These are phyloP conservation scores for Tetrahymena malaccensis DNA, from an alignment of 73 alveolate species.

Conservation along the genomic window DNA sequence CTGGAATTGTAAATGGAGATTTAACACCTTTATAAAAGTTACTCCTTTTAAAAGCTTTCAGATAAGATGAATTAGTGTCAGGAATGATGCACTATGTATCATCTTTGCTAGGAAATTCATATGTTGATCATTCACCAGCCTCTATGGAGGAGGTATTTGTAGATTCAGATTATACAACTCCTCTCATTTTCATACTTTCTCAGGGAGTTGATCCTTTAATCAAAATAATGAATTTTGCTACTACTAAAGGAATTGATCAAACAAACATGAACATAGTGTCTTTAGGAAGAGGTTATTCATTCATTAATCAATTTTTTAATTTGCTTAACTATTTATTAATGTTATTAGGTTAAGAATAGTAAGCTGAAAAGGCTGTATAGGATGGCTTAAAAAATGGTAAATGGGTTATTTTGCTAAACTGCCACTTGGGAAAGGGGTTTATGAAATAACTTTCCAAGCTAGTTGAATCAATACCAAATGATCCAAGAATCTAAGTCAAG, in stretches of 20 bases:
- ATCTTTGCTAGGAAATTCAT: slow-evolving; percentile 58
- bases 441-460: slow-evolving; percentile 96
- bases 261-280: slow-evolving; percentile 86
- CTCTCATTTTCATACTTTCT: slow-evolving; percentile 56
- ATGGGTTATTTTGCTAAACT: slow-evolving; percentile 98
- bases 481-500: slow-evolving; percentile 36
- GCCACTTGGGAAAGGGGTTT: slow-evolving; percentile 97
- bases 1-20: slow-evolving; percentile 41
- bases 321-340: neutral
- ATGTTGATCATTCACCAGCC: slow-evolving; percentile 69
- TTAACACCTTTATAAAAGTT: slow-evolving; percentile 67
- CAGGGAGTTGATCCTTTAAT: slow-evolving; percentile 32
- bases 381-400: slow-evolving; percentile 90
- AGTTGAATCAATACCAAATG: slow-evolving; percentile 52
- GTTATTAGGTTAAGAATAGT: slow-evolving; percentile 85
- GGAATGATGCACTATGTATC: slow-evolving; percentile 70
- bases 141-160: slow-evolving; percentile 73
- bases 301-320: neutral
- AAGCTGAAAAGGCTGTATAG: slow-evolving; percentile 91
- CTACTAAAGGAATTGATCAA: neutral
- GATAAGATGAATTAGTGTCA: slow-evolving; percentile 76
- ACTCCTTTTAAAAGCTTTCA: slow-evolving; percentile 75
- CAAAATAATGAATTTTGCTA: slow-evolving; percentile 8
- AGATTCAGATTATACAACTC: slow-evolving; percentile 82
- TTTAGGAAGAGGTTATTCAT: slow-evolving; percentile 62